These are phyloP conservation scores for Blastomyces gilchristii DNA, from an alignment of 2,329 filamentous ascomycete species.

Conservation along the genomic window DNA sequence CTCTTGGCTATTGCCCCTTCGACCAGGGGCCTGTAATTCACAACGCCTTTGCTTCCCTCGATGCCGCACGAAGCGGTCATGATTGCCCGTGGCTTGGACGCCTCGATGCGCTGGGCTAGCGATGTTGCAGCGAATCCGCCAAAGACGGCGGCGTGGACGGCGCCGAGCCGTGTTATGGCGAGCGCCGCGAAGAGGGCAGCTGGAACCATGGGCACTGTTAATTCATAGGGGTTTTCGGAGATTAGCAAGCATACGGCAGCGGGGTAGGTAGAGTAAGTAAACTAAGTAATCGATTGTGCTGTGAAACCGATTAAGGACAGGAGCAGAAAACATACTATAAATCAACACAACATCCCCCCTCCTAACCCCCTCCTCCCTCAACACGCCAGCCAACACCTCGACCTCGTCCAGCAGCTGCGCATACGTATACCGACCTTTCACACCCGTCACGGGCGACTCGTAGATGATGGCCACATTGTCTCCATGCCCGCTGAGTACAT, in stretches of 20 bases:
- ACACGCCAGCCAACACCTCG: slow-evolving; percentile 66
- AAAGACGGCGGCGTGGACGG: slow-evolving; percentile 85
- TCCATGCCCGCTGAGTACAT: slow-evolving; percentile 71
- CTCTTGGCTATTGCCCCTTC: slow-evolving; percentile 60
- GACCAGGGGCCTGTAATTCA: slow-evolving; percentile 67
- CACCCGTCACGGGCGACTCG: slow-evolving; percentile 72
- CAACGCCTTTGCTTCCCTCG: slow-evolving; percentile 69
- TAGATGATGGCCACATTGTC: slow-evolving; percentile 67
- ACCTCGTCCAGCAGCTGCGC: slow-evolving; percentile 66
- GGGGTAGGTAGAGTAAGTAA: no score
- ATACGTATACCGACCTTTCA: slow-evolving; percentile 66
- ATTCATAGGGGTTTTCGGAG: background rate
- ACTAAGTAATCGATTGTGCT: no score
- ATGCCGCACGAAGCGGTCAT: slow-evolving; percentile 89
- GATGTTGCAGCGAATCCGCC: slow-evolving; percentile 77
- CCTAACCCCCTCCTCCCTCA: slow-evolving; percentile 69
- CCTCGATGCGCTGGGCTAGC: slow-evolving; percentile 79
- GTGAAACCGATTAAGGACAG: no score
- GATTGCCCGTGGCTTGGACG: slow-evolving; percentile 62
- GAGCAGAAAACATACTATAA: slow-evolving; percentile 59
- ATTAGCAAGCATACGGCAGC: background rate
- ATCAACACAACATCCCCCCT: slow-evolving; percentile 81
- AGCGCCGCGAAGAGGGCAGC: slow-evolving; percentile 78
- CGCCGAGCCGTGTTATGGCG: slow-evolving; percentile 69
- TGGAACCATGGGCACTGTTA: slow-evolving; percentile 84